A percentile compares a stretch with the other conserved stretches of the same genome.
Evolutionary conservation across 2,329 filamentous ascomycete species (phyloP).

Genomic region (Alternaria gaisen): DNA sequence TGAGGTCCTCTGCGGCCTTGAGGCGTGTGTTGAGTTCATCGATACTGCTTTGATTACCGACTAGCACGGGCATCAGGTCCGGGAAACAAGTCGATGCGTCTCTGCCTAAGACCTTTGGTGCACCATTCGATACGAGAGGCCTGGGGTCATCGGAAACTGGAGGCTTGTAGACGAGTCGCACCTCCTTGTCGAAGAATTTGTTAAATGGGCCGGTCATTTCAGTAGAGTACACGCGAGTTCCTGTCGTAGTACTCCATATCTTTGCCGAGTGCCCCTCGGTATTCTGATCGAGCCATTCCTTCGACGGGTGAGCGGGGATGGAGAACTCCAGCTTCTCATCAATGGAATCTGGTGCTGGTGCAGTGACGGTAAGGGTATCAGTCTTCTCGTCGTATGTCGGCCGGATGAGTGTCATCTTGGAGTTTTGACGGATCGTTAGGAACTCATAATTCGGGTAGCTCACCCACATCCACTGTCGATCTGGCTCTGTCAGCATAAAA

Average conservation of each 20-base stretch:
- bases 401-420: slow-evolving; percentile 70
- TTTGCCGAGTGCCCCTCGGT: slow-evolving; percentile 60
- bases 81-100: slow-evolving; percentile 66
- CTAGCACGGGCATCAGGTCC: slow-evolving; percentile 66
- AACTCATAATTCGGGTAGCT: slow-evolving; percentile 63
- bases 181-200: slow-evolving; percentile 63
- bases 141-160: slow-evolving; percentile 59
- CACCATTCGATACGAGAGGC: slow-evolving; percentile 65
- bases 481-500: slow-evolving; percentile 40
- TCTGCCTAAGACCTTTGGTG: slow-evolving; percentile 62
- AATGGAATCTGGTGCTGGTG: slow-evolving; percentile 51
- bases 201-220: slow-evolving; percentile 64
- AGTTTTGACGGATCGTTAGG: slow-evolving; percentile 68
- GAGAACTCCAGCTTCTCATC: slow-evolving; percentile 52
- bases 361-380: slow-evolving; percentile 60
- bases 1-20: slow-evolving; percentile 56
- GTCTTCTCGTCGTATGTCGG: slow-evolving; percentile 59
- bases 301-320: slow-evolving; percentile 64
- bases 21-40: slow-evolving; percentile 67
- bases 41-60: slow-evolving; percentile 65
- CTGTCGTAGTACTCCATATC: slow-evolving; percentile 68
- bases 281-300: slow-evolving; percentile 63
- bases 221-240: slow-evolving; percentile 63
- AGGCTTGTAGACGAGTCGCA: slow-evolving; percentile 69
- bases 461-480: slow-evolving; percentile 73